Evolutionary conservation across 2,329 filamentous ascomycete species (phyloP).

Genomic region (Epichloe uncinata): DNA sequence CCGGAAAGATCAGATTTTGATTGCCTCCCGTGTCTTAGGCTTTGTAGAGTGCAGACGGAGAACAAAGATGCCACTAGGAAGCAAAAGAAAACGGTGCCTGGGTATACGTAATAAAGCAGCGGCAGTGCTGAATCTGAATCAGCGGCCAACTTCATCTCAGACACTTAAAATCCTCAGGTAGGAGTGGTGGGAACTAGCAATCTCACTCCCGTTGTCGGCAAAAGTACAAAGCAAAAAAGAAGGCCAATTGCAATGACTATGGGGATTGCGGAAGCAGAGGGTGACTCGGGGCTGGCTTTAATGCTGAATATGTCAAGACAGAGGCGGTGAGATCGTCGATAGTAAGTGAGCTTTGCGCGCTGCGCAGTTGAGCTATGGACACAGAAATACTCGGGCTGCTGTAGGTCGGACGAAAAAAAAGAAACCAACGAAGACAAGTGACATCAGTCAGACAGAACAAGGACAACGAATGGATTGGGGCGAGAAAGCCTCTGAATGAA

Average conservation of each 20-base stretch:
- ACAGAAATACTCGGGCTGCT: not conserved
- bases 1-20: slow-evolving; percentile 9
- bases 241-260: not conserved
- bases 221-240: not conserved
- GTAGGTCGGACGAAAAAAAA: not conserved
- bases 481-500: not conserved
- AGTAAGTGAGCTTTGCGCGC: not conserved
- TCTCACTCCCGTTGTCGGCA: not conserved
- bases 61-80: slow-evolving; percentile 39
- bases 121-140: slow-evolving; percentile 18
- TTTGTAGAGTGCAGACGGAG: slow-evolving; percentile 40
- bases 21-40: slow-evolving; percentile 16
- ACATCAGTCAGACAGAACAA: not conserved
- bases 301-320: not conserved
- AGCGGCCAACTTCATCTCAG: slow-evolving; percentile 2
- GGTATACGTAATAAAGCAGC: slow-evolving; percentile 45
- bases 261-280: not conserved
- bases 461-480: not conserved
- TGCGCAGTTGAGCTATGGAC: not conserved
- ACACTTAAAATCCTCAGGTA: not conserved
- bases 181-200: not conserved
- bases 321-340: not conserved
- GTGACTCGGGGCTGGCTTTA: not conserved
- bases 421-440: not conserved
- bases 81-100: slow-evolving; percentile 41